Evolutionary conservation across 345 rosid genomes (phyloP).

Genomic region (Melaleuca quinquenervia): DNA sequence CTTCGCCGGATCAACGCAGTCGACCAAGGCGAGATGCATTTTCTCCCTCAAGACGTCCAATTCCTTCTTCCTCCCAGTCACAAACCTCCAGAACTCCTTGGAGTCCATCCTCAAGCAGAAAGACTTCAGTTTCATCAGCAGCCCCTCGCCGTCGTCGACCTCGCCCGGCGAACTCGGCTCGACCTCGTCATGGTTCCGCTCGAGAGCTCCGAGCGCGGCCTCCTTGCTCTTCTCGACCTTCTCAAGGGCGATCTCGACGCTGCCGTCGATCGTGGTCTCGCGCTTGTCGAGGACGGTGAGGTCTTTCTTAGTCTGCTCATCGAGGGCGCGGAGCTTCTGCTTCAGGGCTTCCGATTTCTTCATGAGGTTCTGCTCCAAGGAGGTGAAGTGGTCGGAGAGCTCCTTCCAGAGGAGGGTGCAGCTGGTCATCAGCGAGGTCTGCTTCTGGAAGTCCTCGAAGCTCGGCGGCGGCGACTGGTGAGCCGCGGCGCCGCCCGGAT

Average conservation of each 20-base stretch:
- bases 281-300: slow-evolving; percentile 67
- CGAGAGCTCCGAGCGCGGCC: slow-evolving; percentile 34
- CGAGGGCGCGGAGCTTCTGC: slow-evolving; percentile 61
- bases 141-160: slow-evolving; percentile 73
- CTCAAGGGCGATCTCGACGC: slow-evolving; percentile 63
- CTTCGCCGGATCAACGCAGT: slow-evolving; percentile 85
- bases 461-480: slow-evolving; percentile 36
- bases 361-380: slow-evolving; percentile 64
- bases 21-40: slow-evolving; percentile 58
- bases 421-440: slow-evolving; percentile 91
- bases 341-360: slow-evolving; percentile 78
- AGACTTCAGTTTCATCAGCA: slow-evolving; percentile 30
- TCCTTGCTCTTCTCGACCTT: slow-evolving; percentile 43
- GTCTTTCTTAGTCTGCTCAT: slow-evolving; percentile 60
- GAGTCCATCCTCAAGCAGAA: slow-evolving; percentile 69
- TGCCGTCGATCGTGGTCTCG: slow-evolving; percentile 78
- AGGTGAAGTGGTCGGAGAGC: slow-evolving; percentile 92
- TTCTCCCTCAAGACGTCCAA: slow-evolving; percentile 45
- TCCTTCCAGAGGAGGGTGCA: slow-evolving; percentile 97
- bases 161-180: slow-evolving; percentile 41
- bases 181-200: slow-evolving; percentile 16
- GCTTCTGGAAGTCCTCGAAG: slow-evolving; percentile 94
- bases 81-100: slow-evolving; percentile 67
- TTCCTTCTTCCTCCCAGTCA: slow-evolving; percentile 70
- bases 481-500: slow-evolving; percentile 82